Evolutionary conservation across 441 rosid species (phyloP), one percentile per base, ranked within the genome.

Genomic region (Erysimum pusillum): DNA sequence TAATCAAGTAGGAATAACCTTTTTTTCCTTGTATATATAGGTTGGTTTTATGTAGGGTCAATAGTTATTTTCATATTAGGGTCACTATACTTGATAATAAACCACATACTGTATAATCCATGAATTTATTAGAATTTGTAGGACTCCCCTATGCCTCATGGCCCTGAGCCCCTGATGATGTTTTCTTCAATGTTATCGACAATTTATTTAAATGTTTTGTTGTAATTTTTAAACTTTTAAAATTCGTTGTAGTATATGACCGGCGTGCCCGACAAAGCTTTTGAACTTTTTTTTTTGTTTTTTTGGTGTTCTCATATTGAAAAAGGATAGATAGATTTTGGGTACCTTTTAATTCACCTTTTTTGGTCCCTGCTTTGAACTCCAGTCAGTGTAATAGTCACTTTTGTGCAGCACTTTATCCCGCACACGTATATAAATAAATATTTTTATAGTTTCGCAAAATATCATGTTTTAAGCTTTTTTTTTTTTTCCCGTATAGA

Each of bases 221-320:
- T 46, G 11, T 10, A 35, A 5, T 22, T 41, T 10, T 18, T 38
- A 11, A 60, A 25, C 10, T 39, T 38, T 61, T 22, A 2, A 62
- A 39, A 51, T 3, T 15, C 18, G 56, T 61, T 49, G 39, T 52
- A 73, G 56, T 53, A 41, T 3, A 41, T 31, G 12, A 25, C 64
- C 45, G 59, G 77, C 77, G 77, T 74, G 77, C 71, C 59, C 71
- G 71, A 74, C 77, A 74, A 65, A 74, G 58, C 14, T 54, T 45
- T 63, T 45, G 53, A 38, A 38, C 20, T 22, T 39, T 39, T 45
- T 56, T 11, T 62, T 25, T 36, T 28, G 17, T 57, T 10, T 61
- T 22, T 44, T 46, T 0, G 31, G 49, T 65, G 5, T 75, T 46
- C 35, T 67, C 45, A 28, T 36, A 46, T 13, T 25, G 38, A 15